Evolutionary conservation across 169 alveolate genomes (phyloP).

Genomic region (Cryptosporidium ryanae): DNA sequence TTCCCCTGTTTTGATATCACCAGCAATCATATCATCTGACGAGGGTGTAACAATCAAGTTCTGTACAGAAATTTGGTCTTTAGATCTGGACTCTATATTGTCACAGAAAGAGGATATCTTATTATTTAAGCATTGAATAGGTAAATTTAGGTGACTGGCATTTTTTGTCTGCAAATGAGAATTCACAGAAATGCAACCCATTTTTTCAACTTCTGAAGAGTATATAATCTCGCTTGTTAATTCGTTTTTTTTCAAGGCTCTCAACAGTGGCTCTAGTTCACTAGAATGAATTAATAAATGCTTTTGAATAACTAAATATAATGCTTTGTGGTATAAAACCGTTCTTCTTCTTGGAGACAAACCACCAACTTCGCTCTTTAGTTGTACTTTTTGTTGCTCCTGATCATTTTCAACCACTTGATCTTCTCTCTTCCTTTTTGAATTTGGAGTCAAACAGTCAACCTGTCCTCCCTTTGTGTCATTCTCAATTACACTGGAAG

Average conservation of each 20-base stretch:
- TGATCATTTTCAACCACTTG: background rate
- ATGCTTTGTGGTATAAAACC: conserved; percentile 45
- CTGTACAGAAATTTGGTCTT: too few relatives aligned
- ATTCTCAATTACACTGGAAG: background rate
- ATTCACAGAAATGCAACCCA: too few relatives aligned
- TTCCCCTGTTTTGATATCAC: too few relatives aligned
- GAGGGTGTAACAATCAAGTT: too few relatives aligned
- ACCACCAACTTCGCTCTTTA: background rate
- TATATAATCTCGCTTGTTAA: background rate
- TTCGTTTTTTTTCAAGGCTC: conserved; percentile 16
- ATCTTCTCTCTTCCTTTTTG: conserved; percentile 1
- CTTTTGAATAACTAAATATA: conserved; percentile 44
- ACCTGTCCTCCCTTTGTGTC: background rate
- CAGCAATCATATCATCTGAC: too few relatives aligned
- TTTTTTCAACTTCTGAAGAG: too few relatives aligned
- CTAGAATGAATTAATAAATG: conserved; percentile 41
- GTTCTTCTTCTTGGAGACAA: conserved; percentile 1
- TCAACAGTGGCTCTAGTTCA: conserved; percentile 19
- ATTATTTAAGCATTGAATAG: too few relatives aligned
- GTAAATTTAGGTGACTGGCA: too few relatives aligned
- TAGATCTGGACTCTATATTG: too few relatives aligned
- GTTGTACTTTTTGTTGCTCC: too few relatives aligned
- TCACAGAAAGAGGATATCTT: too few relatives aligned
- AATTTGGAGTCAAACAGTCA: background rate
- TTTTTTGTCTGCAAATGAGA: too few relatives aligned